Percentiles rank a stretch among this genome's conserved stretches.
These are phyloP conservation scores for Penicillium flavigenum DNA, from an alignment of 495 filamentous ascomycete genomes.

Conservation along the genomic window DNA sequence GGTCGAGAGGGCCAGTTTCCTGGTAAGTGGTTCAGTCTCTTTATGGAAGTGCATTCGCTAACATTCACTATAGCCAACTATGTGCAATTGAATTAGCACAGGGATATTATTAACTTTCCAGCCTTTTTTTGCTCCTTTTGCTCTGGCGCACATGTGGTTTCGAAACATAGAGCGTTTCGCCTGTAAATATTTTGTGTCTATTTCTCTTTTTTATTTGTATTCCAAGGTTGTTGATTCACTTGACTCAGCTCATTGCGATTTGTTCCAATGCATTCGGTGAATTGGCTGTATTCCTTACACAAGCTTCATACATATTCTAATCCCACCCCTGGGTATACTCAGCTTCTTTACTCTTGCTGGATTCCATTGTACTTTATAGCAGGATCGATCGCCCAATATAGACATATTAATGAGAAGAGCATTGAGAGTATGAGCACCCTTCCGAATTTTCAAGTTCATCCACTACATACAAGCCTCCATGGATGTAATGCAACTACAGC, in stretches of 20 bases:
- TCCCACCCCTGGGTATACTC: neutral
- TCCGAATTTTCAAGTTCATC: neutral
- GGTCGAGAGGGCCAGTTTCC: conserved; percentile 90
- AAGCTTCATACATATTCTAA: neutral
- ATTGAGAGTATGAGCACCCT: no score
- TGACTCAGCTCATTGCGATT: neutral
- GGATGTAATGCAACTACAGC: neutral
- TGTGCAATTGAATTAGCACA: conserved; percentile 43
- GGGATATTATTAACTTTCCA: neutral
- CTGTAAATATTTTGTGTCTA: conserved; percentile 30
- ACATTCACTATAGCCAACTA: conserved; percentile 40
- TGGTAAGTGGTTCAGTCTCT: conserved; percentile 56
- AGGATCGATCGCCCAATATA: neutral
- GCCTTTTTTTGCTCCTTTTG: conserved; percentile 5
- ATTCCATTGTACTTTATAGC: neutral
- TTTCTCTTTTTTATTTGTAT: conserved; percentile 13
- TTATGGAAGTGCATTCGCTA: conserved; percentile 1
- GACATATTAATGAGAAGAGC: neutral
- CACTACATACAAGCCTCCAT: neutral
- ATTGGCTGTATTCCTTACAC: neutral
- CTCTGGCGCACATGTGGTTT: conserved; percentile 25
- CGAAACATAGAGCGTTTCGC: conserved; percentile 34
- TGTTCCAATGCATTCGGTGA: neutral
- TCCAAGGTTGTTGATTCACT: conserved; percentile 4
- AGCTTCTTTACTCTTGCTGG: neutral